Evolutionary conservation across 345 rosid species (phyloP), one percentile per base, ranked within the genome.

Genomic region (Rhizophora mangle): DNA sequence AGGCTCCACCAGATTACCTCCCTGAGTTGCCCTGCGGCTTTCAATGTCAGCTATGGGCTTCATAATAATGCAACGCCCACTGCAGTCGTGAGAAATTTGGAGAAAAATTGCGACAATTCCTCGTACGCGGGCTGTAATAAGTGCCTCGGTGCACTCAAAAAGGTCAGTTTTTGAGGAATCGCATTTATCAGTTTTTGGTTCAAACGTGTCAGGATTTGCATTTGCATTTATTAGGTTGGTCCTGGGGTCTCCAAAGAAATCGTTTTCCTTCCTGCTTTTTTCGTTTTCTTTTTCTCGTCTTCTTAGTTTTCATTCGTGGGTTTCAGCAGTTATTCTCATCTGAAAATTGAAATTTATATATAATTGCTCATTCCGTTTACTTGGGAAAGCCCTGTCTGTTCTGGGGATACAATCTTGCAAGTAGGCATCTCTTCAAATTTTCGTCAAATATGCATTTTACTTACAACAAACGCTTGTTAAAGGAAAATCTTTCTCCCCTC

Each of bases 1-100:
- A 86, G 99, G 72, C 88, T 96, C 15, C 99, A 96, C 54, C 97
- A 92, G 87, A 92, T 96, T 13, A 83, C 92, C 69, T 95, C 99
- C 0, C 86, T 95, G 71, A 88, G 98, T 74, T 96, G 98, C 68
- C 96, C 99, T 16, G 98, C 96, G 1, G 97, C 99, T 63, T 96
- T 96, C 56, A 92, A 86, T 54, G 84, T 95, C 46, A 80, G 89
- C 60, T 57, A 85, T 51, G 93, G 88, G 5, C 83, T 74, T 30
- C 81, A 71, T 16, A 90, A 71, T 16, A 90, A 95, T 78, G 98
- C 89, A 21, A 92, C 94, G 1, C 98, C 99, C 13, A 95, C 98
- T 34, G 89, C 96, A 39, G 94, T 89, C 26, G 96, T 92, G 3
- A 87, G 67, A 84, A 90, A 85, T 76, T 78, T 96, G 70, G 98